These are phyloP conservation scores for Sphaerulina musiva DNA, from an alignment of 2,329 filamentous ascomycete genomes.

Conservation along the genomic window DNA sequence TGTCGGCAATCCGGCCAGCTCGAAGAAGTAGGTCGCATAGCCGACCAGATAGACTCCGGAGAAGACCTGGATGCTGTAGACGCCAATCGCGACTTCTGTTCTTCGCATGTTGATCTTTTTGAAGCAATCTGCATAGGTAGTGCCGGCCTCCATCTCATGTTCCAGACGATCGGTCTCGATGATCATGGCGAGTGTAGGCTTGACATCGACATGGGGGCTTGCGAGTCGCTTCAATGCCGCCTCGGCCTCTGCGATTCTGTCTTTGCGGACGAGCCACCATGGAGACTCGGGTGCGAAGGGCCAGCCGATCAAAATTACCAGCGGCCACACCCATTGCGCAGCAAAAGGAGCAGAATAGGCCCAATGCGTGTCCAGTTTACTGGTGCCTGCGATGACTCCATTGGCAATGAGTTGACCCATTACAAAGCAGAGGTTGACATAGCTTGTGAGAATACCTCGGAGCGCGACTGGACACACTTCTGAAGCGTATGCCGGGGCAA, in stretches of 20 bases:
- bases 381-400: conserved; percentile 36
- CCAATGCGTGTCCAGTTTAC: conserved; percentile 33
- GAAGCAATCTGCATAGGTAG: conserved; percentile 39
- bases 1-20: conserved; percentile 38
- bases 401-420: conserved; percentile 54
- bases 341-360: conserved; percentile 42
- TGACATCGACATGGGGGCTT: conserved; percentile 36
- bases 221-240: conserved; percentile 33
- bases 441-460: conserved; percentile 53
- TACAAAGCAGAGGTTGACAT: conserved; percentile 57
- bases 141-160: conserved; percentile 37
- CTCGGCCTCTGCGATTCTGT: conserved; percentile 33
- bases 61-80: conserved; percentile 41
- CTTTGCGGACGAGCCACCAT: conserved; percentile 37
- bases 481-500: conserved; percentile 42
- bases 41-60: conserved; percentile 41
- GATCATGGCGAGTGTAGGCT: conserved; percentile 37
- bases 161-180: conserved; percentile 35
- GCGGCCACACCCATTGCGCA: conserved; percentile 41
- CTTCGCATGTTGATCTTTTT: conserved; percentile 38
- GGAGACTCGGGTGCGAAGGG: conserved; percentile 37
- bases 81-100: conserved; percentile 41
- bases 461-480: conserved; percentile 52
- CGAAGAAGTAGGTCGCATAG: conserved; percentile 46
- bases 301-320: conserved; percentile 34